Evolutionary conservation across 352 stramenopile genomes (phyloP).

Genomic region (Phytophthora pisi): DNA sequence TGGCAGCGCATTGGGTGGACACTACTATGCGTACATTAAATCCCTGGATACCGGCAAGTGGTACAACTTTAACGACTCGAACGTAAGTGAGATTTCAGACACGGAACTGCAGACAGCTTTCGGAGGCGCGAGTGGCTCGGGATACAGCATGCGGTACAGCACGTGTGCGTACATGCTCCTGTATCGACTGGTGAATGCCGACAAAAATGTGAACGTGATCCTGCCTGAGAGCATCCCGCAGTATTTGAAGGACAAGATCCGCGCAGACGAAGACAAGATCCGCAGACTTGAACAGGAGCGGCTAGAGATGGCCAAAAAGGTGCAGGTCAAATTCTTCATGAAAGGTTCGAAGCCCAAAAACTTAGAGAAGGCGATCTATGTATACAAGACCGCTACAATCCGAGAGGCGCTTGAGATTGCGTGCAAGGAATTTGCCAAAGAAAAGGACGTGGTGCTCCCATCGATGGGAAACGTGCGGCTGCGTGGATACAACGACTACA

Average conservation of each 20-base stretch:
- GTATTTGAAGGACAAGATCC: constrained; percentile 73
- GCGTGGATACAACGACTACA: constrained; percentile 82
- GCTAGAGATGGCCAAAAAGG: constrained; percentile 76
- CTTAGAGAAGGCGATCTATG: constrained; percentile 68
- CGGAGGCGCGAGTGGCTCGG: constrained; percentile 56
- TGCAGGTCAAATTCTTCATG: constrained; percentile 83
- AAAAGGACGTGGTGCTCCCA: constrained; percentile 55
- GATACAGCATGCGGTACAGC: constrained; percentile 70
- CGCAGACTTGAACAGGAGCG: constrained; percentile 64
- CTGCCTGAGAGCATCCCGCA: constrained; percentile 61
- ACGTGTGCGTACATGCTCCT: constrained; percentile 93
- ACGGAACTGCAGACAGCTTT: constrained; percentile 79
- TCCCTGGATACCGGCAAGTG: constrained; percentile 80
- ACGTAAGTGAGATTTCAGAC: constrained; percentile 79
- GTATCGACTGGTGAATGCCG: constrained; percentile 77
- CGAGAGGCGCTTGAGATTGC: constrained; percentile 50
- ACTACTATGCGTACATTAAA: constrained; percentile 96
- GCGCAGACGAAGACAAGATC: constrained; percentile 68
- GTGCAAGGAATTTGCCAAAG: constrained; percentile 61
- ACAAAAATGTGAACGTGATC: constrained; percentile 75
- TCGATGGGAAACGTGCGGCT: constrained; percentile 65
- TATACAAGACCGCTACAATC: constrained; percentile 81
- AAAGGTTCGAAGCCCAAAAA: constrained; percentile 70
- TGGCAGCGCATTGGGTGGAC: constrained; percentile 90
- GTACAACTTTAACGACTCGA: constrained; percentile 91